Conservation (phyloP, 169 alveolate genomes). For the Plasmodium adleri region DNA sequence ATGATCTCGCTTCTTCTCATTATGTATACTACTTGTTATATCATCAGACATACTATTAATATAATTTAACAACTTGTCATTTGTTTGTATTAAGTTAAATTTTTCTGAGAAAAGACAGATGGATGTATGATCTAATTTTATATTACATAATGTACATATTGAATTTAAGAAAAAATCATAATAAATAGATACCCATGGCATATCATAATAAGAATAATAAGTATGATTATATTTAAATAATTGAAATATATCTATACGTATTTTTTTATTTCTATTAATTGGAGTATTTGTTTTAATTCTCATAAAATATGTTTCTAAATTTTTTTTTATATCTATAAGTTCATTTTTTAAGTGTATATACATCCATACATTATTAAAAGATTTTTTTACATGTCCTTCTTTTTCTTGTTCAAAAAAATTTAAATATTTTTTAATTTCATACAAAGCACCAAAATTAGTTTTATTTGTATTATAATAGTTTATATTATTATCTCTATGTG, state of each 20-base stretch:
- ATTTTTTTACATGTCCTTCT: not conserved
- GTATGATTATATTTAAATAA: constrained; percentile 19
- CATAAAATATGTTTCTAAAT: constrained; percentile 13
- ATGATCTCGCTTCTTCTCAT: not conserved
- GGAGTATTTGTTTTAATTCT: constrained; percentile 31
- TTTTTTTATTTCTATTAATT: constrained; percentile 19
- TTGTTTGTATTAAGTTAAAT: constrained; percentile 19
- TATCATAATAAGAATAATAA: constrained; percentile 32
- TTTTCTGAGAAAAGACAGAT: constrained; percentile 26
- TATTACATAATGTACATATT: constrained; percentile 37
- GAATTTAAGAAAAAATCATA: constrained; percentile 49
- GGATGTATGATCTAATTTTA: constrained; percentile 8
- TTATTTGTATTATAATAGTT: not conserved
- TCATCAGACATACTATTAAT: constrained; percentile 1
- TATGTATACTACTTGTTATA: not conserved
- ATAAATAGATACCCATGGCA: constrained; percentile 60
- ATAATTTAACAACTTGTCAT: constrained; percentile 20
- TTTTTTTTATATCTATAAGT: constrained; percentile 27
- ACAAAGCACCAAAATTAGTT: not conserved
- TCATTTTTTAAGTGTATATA: constrained; percentile 39
- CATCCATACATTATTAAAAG: constrained; percentile 29
- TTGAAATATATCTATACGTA: constrained; percentile 38
- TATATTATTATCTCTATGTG: not conserved
- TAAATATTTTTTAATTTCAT: constrained; percentile 12
- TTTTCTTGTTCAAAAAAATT: not conserved